Evolutionary conservation across 208 protist genomes (phyloP), one percentile per base, ranked within the genome.

Genomic region (Wallacemonas collosoma): DNA sequence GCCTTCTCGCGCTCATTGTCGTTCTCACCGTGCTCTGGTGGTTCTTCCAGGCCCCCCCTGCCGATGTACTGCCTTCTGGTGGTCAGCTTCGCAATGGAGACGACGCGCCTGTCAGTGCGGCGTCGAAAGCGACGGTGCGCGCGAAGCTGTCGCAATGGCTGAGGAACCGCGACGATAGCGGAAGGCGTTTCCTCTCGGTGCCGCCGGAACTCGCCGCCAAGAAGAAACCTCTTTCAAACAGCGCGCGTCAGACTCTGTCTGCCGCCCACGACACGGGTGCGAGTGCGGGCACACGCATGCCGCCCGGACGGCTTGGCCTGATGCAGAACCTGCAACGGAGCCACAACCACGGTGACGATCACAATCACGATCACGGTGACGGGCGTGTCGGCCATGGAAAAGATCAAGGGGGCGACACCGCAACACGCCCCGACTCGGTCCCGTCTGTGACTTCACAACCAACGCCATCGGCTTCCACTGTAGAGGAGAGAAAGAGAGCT

Each of bases 261-360:
- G 26, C 26, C 26, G 26, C 26, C 26, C 53, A 7, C 53, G 15
- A 15, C 53, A 1, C 53, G 53, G 11, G 9, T 5, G 8, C 53
- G 5, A 15, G 53, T 5, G 53, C 53, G 15, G 53, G 9, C 15
- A 17, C 53, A 57, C 11, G 5, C 15, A 0, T 26, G 0, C 53
- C 1, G 56, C 36, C 35, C 56, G 56, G 36, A 14, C 56, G 14
- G 4, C 9, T 63, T n/a, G 38, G 57, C 57, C 39, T 63, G 36
- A 65, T 65, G 60, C 60, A 65, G 43, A 15, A 50, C 40, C 14
- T 65, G 5, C 60, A 65, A 48, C 38, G 60, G 6, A 50, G 15
- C 15, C 60, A 65, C 53, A 57, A 35, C 53, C 53, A 57, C 14
- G 53, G 5, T 57, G 14, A 57, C 60, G 60, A 36, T 17, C 60